Percentiles rank a stretch among this genome's conserved stretches.
Conservation (phyloP, 768 basidiomycete genomes). For the Steccherinum ochraceum region DNA sequence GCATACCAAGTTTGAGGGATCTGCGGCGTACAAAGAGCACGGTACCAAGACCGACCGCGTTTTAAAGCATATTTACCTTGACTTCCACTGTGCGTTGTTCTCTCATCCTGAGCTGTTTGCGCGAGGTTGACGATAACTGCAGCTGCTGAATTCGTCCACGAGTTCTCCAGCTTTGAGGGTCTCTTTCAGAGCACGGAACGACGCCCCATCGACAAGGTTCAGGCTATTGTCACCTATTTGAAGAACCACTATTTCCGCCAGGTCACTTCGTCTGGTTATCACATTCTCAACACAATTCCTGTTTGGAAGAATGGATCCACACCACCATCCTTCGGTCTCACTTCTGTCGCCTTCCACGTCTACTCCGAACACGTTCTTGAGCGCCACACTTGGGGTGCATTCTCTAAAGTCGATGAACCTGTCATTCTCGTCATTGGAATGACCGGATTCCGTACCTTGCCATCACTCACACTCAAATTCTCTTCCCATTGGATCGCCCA, state of each 20-base stretch:
- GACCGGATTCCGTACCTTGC: slow-evolving; percentile 9
- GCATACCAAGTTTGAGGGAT: slow-evolving; percentile 1
- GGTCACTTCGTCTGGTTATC: slow-evolving; percentile 11
- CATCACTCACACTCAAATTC: slow-evolving; percentile 10
- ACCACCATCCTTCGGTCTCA: slow-evolving; percentile 11
- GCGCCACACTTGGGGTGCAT: slow-evolving; percentile 4
- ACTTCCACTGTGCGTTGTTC: slow-evolving; percentile 15
- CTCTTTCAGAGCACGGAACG: slow-evolving; percentile 8
- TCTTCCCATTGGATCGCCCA: slow-evolving; percentile 13
- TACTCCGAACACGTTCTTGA: slow-evolving; percentile 8
- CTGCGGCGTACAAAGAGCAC: slow-evolving; percentile 11
- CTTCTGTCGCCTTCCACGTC: slow-evolving; percentile 12
- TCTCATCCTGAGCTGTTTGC: neutral
- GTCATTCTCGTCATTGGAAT: slow-evolving; percentile 20
- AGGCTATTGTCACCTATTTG: slow-evolving; percentile 17
- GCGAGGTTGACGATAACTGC: neutral
- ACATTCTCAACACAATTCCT: slow-evolving; percentile 22
- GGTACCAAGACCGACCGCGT: slow-evolving; percentile 7
- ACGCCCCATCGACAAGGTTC: slow-evolving; percentile 14
- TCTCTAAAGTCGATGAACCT: slow-evolving; percentile 6
- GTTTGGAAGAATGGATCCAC: slow-evolving; percentile 5
- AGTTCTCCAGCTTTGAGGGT: slow-evolving; percentile 19
- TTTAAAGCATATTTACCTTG: slow-evolving; percentile 18
- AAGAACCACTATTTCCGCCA: slow-evolving; percentile 15
- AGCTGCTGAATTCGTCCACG: slow-evolving; percentile 18